phyloP scores from a whole-genome alignment of 2,329 filamentous ascomycete species.

The Stemphylium beticola region DNA sequence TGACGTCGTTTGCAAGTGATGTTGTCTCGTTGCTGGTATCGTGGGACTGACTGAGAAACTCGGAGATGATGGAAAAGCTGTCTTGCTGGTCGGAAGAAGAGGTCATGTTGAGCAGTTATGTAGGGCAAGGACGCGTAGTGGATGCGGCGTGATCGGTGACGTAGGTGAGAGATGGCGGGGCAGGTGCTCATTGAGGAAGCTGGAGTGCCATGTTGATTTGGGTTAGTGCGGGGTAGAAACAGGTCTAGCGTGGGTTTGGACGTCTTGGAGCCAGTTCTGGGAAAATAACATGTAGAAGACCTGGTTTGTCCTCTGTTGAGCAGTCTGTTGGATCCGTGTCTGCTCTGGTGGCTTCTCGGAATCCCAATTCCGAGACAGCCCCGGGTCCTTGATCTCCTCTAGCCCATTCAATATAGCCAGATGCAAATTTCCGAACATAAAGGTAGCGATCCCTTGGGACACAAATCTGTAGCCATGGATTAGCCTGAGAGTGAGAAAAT shows the following conservation, averaged over 20 bases:
- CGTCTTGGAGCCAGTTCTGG: no score
- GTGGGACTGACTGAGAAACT: not conserved
- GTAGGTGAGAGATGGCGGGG: constrained; percentile 18
- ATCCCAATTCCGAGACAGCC: not conserved
- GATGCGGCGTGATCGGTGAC: constrained; percentile 30
- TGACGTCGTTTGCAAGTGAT: constrained; percentile 10
- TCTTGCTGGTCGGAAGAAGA: constrained; percentile 12
- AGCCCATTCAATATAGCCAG: no score
- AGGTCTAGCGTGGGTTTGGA: no score
- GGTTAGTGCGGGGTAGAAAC: constrained; percentile 5
- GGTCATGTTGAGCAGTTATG: constrained; percentile 18
- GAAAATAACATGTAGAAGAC: no score
- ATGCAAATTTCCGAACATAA: no score
- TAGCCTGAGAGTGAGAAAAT: no score
- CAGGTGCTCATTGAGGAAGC: constrained; percentile 2
- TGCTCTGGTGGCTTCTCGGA: not conserved
- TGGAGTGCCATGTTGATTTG: constrained; percentile 10
- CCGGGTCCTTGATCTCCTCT: not conserved
- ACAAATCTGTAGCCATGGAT: no score
- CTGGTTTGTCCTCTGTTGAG: not conserved
- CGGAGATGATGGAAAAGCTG: no score
- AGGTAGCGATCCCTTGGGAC: no score
- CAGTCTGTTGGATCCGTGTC: not conserved
- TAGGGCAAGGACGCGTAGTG: constrained; percentile 12
- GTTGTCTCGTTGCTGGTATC: not conserved